Evolutionary conservation across 2,329 filamentous ascomycete species (phyloP).

Genomic region (Cercospora sp.): DNA sequence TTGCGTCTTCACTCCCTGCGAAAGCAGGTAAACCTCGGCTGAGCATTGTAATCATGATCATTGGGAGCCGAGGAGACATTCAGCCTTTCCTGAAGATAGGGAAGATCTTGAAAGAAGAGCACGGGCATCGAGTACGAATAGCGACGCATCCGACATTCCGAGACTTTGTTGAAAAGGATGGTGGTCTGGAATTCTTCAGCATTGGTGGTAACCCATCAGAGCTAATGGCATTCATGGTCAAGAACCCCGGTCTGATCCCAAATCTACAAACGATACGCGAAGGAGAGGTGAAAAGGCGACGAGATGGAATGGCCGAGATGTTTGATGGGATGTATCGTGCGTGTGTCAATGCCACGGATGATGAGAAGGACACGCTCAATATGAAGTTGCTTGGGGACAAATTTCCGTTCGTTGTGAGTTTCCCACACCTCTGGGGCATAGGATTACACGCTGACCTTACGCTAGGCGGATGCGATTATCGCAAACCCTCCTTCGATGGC

Average conservation of each 20-base stretch:
- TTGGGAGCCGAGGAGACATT: conserved; percentile 71
- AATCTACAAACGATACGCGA: conserved; percentile 69
- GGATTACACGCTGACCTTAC: neutral
- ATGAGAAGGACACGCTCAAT: conserved; percentile 62
- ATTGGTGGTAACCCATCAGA: conserved; percentile 77
- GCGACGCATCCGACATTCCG: conserved; percentile 77
- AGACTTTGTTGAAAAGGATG: conserved; percentile 71
- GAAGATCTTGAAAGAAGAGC: conserved; percentile 67
- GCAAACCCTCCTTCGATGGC: conserved; percentile 79
- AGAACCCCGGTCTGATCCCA: conserved; percentile 76
- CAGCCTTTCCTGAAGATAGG: conserved; percentile 78
- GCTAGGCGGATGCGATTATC: conserved; percentile 69
- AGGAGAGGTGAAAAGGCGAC: conserved; percentile 68
- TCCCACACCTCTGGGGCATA: neutral
- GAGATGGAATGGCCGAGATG: conserved; percentile 75
- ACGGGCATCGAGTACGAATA: conserved; percentile 73
- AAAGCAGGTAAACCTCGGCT: conserved; percentile 50
- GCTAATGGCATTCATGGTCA: conserved; percentile 87
- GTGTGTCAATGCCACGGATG: conserved; percentile 72
- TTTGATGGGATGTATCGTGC: conserved; percentile 80
- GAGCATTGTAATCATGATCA: conserved; percentile 82
- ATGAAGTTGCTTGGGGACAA: conserved; percentile 65
- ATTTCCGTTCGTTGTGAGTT: conserved; percentile 57
- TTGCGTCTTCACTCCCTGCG: conserved; percentile 32
- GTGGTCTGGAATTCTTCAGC: conserved; percentile 74